A percentile compares a stretch with the other conserved stretches of the same genome.
phyloP scores from a whole-genome alignment of 1,139 yeast species.

The Geotrichum candidum region DNA sequence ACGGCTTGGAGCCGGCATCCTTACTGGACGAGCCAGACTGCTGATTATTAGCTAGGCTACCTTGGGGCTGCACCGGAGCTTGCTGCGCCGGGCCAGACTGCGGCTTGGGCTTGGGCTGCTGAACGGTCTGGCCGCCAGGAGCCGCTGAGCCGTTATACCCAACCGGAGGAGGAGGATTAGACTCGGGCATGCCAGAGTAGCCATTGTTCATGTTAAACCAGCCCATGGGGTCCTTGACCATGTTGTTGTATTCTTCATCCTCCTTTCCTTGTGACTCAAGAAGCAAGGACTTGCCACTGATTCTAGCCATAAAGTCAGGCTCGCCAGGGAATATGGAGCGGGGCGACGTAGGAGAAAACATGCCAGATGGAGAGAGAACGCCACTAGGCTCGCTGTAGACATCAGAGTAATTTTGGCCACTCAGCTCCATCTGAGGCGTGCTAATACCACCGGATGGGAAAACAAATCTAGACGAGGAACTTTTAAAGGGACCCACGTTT shows the following conservation, averaged over 20 bases:
- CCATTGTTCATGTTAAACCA: conserved; percentile 20
- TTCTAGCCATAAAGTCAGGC: conserved; percentile 13
- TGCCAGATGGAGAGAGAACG: conserved; percentile 2
- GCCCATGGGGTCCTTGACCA: conserved; percentile 30
- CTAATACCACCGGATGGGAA: conserved; percentile 2
- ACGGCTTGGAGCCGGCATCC: neutral
- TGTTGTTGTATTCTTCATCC: conserved; percentile 29
- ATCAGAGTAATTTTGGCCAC: conserved; percentile 7
- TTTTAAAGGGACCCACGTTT: neutral
- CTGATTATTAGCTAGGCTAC: neutral
- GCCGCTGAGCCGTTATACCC: conserved; percentile 3
- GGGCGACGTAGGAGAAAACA: conserved; percentile 24
- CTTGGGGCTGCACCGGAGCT: conserved; percentile 1
- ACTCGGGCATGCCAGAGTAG: neutral
- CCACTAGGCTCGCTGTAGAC: conserved; percentile 5
- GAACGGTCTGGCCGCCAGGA: neutral
- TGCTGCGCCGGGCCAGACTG: neutral
- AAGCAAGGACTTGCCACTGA: conserved; percentile 30
- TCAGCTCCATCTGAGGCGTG: conserved; percentile 2
- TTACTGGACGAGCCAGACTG: neutral
- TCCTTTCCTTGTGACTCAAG: conserved; percentile 32
- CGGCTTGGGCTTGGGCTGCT: neutral
- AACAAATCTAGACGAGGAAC: conserved; percentile 15
- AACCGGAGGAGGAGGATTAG: conserved; percentile 31
- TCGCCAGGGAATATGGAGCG: conserved; percentile 25